Base-by-base conservation (phyloP, 306 rosid genomes). In the Cucurbita maxima region DNA sequence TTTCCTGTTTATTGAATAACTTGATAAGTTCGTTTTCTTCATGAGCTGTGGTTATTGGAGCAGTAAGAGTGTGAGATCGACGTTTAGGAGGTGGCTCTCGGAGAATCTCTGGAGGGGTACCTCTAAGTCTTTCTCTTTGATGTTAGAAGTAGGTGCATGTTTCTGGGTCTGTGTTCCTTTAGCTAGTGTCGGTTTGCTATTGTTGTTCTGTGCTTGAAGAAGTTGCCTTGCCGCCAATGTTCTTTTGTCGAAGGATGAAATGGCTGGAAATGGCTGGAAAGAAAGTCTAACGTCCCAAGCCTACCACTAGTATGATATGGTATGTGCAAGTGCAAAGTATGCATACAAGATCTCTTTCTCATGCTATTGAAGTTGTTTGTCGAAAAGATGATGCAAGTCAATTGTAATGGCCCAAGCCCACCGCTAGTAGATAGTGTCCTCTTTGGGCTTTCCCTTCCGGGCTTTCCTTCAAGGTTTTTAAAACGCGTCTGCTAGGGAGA, bases 71-170 rank as follows among this genome's bases (percentile, higher is more conserved):
- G 7, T 45, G 38, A 67, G 55, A 67, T 67, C 40, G 53, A 47
- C 22, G 1, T 48, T 25, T 25, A 1, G 57, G 73, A 69, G 58
- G 58, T 47, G 41, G 38, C 48, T 10, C 40, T 44, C 12, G 10
- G 50, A 8, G 70, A 62, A 37, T 41, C 52, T 64, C 2, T 41
- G 7, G n/a, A 19, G 54, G 72, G 54, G 12, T 20, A 5, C 19
- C 19, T 67, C 51, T 3, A 7, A 44, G 40, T 44, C 6, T 15
- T 41, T 41, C 16, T n/a, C 30, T 67, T 67, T 45, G 19, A 67
- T 45, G 40, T 45, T 44, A 67, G 72, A 67, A 67, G 54, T 67
- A 67, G 55, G 36, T 67, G 72, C 72, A 44, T 67, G 72, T 6
- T 8, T 64, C 44, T 64, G 54, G 53, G 36, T 43, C 5, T 45